Evolutionary conservation across 78 protist genomes (phyloP).

Genomic region (Dictyostelium brefeldianum): DNA sequence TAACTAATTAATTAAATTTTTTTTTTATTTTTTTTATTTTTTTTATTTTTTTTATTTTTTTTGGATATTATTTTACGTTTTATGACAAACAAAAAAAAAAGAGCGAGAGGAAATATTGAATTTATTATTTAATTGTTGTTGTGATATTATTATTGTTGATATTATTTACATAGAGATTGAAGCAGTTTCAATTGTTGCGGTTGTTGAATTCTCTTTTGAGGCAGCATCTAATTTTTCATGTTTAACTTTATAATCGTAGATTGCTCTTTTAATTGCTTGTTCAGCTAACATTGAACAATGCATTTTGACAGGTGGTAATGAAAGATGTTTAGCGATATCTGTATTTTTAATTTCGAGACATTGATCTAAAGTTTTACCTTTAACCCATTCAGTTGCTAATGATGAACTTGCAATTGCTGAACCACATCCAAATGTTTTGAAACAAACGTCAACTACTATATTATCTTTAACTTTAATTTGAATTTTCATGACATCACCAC

Average conservation of each 20-base stretch:
- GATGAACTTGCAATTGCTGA: slow-evolving; percentile 97
- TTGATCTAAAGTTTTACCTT: slow-evolving; percentile 96
- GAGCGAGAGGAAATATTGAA: neutral
- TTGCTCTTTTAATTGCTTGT: slow-evolving; percentile 97
- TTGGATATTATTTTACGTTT: too few relatives aligned
- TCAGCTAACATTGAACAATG: slow-evolving; percentile 98
- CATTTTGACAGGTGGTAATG: slow-evolving; percentile 98
- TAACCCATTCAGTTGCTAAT: slow-evolving; percentile 90
- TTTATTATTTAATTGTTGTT: neutral
- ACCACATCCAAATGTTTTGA: slow-evolving; percentile 99
- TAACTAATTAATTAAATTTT: too few relatives aligned
- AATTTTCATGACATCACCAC: slow-evolving; percentile 98
- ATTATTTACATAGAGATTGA: slow-evolving; percentile 1
- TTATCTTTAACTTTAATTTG: slow-evolving; percentile 92
- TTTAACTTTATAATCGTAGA: slow-evolving; percentile 90
- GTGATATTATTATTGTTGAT: neutral
- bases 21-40: too few relatives aligned
- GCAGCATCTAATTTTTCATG: slow-evolving; percentile 41
- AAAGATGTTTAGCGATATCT: slow-evolving; percentile 95
- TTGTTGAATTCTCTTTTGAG: neutral
- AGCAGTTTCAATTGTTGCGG: neutral
- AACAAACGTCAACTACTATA: slow-evolving; percentile 88
- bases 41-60: too few relatives aligned
- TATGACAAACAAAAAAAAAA: too few relatives aligned
- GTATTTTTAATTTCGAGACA: slow-evolving; percentile 90